Evolutionary conservation across 148 eudicot species (phyloP), one percentile per base, ranked within the genome.

Genomic region (Suaeda aralocaspica): DNA sequence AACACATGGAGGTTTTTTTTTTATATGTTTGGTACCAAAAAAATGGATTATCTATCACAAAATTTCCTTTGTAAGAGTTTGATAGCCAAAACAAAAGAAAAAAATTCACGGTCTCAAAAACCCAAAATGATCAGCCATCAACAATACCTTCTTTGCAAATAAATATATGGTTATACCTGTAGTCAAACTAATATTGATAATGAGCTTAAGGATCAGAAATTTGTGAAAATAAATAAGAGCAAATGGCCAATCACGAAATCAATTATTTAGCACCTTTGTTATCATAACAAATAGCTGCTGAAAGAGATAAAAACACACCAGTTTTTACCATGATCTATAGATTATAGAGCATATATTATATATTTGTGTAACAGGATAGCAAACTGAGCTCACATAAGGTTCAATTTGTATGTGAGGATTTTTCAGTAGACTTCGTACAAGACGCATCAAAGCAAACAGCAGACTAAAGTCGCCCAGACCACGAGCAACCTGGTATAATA

Each of bases 351-450:
- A n/a, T n/a, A n/a, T 33, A 39, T 36, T 5, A 73, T 29, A 65
- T 9, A 64, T 25, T 21, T 4, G 4, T 16, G 7, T 73, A 41
- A 24, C 19, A 4, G 18, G 52, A 48, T 22, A 64, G 59, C 64
- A 52, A 75, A 53, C 3, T 28, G 42, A n/a, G 78, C 94, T 83
- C 69, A 86, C 94, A 78, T 89, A 89, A 67, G 84, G 87, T 77
- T 89, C 94, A 29, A 89, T 74, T 41, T 81, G 94, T 76, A 89
- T 81, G 83, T 89, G 91, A 22, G 87, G 82, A 82, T 89, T 89
- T 70, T 80, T 88, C 59, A 86, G 82, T 70, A 89, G 91, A 78
- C 94, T 86, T 45, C 82, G 71, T 52, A 89, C 91, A 67, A 89
- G 69, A 64, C 89, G 89, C 94, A 89, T 89, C 68, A 86, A 71